A percentile compares a stretch with the other conserved stretches of the same genome.
These are phyloP conservation scores for Fraxinus anomala DNA, from an alignment of 257 asterid genomes.

Conservation along the genomic window DNA sequence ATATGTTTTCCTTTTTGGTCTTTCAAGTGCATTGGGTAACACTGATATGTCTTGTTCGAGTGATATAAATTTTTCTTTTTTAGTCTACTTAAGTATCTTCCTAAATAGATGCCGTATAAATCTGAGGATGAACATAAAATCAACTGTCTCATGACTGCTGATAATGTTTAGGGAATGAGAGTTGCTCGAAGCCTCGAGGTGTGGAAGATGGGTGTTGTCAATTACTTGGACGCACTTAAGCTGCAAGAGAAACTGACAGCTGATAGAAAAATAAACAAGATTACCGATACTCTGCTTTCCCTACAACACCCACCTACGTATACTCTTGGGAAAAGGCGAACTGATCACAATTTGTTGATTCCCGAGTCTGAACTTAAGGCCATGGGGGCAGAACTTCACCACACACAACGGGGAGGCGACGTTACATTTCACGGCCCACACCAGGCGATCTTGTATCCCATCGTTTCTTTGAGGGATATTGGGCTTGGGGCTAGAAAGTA, in stretches of 20 bases:
- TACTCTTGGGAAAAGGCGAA: conserved; percentile 73
- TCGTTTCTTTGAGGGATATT: conserved; percentile 54
- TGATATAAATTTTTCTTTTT: too few relatives aligned
- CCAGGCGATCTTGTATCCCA: conserved; percentile 74
- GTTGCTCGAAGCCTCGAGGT: conserved; percentile 50
- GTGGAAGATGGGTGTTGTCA: conserved; percentile 62
- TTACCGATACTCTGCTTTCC: conserved; percentile 53
- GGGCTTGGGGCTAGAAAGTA: conserved; percentile 75
- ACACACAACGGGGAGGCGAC: conserved; percentile 82
- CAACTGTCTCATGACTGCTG: neutral
- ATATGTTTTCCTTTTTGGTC: too few relatives aligned
- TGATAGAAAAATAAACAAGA: conserved; percentile 50
- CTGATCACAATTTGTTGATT: conserved; percentile 55
- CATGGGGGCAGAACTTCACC: conserved; percentile 61
- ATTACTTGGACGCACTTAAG: conserved; percentile 60
- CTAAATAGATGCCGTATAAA: too few relatives aligned
- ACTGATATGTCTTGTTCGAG: neutral
- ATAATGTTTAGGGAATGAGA: conserved; percentile 36
- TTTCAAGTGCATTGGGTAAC: neutral
- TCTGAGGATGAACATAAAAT: too few relatives aligned
- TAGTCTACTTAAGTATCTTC: too few relatives aligned
- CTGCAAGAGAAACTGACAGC: conserved; percentile 58
- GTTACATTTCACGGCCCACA: conserved; percentile 65
- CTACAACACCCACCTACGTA: conserved; percentile 80
- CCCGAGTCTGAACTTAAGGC: conserved; percentile 58